phyloP scores from a whole-genome alignment of 176 grass and related monocot species.

The Cocos nucifera region DNA sequence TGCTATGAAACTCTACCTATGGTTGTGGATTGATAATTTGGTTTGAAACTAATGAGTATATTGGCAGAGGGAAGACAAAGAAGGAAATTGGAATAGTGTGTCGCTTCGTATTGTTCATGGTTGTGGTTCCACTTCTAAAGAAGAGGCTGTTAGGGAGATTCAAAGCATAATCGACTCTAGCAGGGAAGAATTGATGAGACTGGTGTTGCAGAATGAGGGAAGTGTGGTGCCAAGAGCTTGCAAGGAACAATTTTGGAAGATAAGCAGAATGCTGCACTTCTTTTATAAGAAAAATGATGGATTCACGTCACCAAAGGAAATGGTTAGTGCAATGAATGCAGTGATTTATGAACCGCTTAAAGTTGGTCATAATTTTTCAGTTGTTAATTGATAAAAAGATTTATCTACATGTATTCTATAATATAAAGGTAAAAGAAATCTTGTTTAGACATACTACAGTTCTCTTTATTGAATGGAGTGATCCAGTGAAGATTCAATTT shows the following conservation, averaged over 20 bases:
- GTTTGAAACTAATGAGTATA: background rate
- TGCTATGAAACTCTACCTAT: too few species aligned
- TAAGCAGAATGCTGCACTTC: conserved; percentile 59
- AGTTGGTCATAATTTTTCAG: background rate
- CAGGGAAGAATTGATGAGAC: conserved; percentile 42
- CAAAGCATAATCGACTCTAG: conserved; percentile 10
- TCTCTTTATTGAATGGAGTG: too few species aligned
- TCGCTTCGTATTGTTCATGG: conserved; percentile 31
- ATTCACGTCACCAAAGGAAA: conserved; percentile 63
- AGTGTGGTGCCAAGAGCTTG: conserved; percentile 50
- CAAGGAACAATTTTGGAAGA: conserved; percentile 85
- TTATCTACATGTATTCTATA: too few species aligned
- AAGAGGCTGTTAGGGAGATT: conserved; percentile 25
- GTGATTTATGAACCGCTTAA: conserved; percentile 41
- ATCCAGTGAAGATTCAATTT: too few species aligned
- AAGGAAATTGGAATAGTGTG: conserved; percentile 56
- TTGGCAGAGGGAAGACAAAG: conserved; percentile 42
- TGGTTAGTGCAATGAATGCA: conserved; percentile 49
- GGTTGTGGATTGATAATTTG: background rate
- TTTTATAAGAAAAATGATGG: conserved; percentile 71
- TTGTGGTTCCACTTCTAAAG: conserved; percentile 27
- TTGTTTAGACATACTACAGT: too few species aligned
- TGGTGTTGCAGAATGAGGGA: conserved; percentile 36
- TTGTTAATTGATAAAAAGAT: too few species aligned
- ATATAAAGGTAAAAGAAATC: too few species aligned